Percentiles rank a stretch among this genome's conserved stretches.
These are phyloP conservation scores for Coemansia sp. DNA, from an alignment of 192 early-diverging fungal genomes.

Conservation along the genomic window DNA sequence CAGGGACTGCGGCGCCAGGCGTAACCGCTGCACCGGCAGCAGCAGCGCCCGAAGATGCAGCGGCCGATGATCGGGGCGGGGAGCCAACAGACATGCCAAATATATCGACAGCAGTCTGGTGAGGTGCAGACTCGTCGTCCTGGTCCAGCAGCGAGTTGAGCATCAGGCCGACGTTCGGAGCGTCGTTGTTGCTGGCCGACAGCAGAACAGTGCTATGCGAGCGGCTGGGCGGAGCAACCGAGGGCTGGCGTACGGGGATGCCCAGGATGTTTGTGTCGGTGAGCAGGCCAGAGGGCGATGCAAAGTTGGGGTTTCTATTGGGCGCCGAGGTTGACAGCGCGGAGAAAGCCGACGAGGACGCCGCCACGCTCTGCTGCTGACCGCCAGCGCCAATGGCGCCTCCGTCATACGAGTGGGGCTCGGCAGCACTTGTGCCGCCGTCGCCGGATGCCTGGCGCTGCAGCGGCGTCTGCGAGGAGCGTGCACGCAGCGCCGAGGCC, in stretches of 20 bases:
- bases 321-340: slow-evolving; percentile 33
- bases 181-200: slow-evolving; percentile 5
- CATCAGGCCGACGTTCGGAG: slow-evolving; percentile 35
- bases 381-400: neutral
- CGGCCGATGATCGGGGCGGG: slow-evolving; percentile 25
- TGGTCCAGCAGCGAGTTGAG: slow-evolving; percentile 49
- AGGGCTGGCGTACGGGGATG: slow-evolving; percentile 19
- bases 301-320: slow-evolving; percentile 7
- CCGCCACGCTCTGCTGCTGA: slow-evolving; percentile 2
- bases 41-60: slow-evolving; percentile 3
- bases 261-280: slow-evolving; percentile 33
- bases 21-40: too few species aligned
- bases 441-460: slow-evolving; percentile 11
- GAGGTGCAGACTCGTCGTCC: slow-evolving; percentile 29
- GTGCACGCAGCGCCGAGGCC: slow-evolving; percentile 9
- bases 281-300: slow-evolving; percentile 21
- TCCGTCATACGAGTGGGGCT: slow-evolving; percentile 8
- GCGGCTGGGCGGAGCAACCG: slow-evolving; percentile 29
- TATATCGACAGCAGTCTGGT: slow-evolving; percentile 32
- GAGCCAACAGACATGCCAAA: slow-evolving; percentile 36
- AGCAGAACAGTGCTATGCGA: slow-evolving; percentile 27
- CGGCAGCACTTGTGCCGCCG: neutral
- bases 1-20: too few species aligned
- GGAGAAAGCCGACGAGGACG: slow-evolving; percentile 35
- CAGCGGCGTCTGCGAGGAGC: slow-evolving; percentile 9